Percentiles rank a stretch among this genome's conserved stretches.
phyloP scores from a whole-genome alignment of 1,284 basidiomycete genomes.

The Boletus smithii region DNA sequence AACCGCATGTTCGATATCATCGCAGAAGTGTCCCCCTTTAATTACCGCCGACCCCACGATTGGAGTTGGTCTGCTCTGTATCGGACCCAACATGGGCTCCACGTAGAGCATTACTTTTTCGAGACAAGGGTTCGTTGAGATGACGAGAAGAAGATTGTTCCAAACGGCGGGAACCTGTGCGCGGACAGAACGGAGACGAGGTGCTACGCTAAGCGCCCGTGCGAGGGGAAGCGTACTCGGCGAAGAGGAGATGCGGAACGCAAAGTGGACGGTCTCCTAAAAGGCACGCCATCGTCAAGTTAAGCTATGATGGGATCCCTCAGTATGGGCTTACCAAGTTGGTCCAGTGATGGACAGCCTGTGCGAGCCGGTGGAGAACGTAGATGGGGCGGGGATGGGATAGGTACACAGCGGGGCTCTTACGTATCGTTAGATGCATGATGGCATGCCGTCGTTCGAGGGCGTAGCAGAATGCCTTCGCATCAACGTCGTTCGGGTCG shows the following conservation, averaged over 20 bases:
- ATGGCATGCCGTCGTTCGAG: constrained; percentile 37
- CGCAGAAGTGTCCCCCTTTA: constrained; percentile 14
- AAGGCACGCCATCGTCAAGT: constrained; percentile 2
- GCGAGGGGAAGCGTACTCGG: constrained; percentile 18
- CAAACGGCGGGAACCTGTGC: constrained; percentile 48
- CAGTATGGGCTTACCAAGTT: constrained; percentile 38
- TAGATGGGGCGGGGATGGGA: constrained; percentile 45
- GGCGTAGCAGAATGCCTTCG: constrained; percentile 41
- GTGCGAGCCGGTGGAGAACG: constrained; percentile 44
- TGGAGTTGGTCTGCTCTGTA: not conserved
- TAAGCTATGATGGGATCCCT: not conserved
- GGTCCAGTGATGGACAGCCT: constrained; percentile 42
- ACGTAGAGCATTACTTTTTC: constrained; percentile 42
- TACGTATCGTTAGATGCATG: constrained; percentile 47
- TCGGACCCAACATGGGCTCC: constrained; percentile 16
- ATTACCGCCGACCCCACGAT: constrained; percentile 12
- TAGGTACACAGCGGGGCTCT: constrained; percentile 47
- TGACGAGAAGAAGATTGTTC: constrained; percentile 44
- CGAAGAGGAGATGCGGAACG: constrained; percentile 20
- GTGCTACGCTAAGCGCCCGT: constrained; percentile 37
- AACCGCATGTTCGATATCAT: constrained; percentile 29
- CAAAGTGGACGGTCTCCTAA: constrained; percentile 27
- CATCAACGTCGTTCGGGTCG: constrained; percentile 24
- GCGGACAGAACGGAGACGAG: constrained; percentile 39
- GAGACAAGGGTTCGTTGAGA: constrained; percentile 42